Conservation (phyloP, 2,329 filamentous ascomycete genomes). For the Paraphoma sp. region DNA sequence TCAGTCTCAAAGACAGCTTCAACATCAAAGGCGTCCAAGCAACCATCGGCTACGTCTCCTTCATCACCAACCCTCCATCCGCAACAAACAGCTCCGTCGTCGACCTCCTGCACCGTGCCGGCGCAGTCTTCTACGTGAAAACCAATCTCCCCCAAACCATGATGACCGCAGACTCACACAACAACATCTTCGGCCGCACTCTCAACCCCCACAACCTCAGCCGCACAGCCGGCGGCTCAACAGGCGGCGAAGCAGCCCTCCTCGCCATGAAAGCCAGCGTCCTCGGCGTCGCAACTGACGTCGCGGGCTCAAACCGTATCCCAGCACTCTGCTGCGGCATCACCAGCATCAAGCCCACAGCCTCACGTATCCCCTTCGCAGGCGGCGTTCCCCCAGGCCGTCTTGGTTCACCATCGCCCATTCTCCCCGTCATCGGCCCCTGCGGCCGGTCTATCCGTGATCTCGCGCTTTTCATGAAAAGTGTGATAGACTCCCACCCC, state of each 20-base stretch:
- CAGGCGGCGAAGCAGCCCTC: slow-evolving; percentile 69
- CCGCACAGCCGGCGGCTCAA: slow-evolving; percentile 68
- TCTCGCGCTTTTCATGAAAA: slow-evolving; percentile 50
- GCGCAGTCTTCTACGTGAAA: slow-evolving; percentile 61
- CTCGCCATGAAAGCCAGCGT: slow-evolving; percentile 65
- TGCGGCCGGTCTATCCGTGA: slow-evolving; percentile 52
- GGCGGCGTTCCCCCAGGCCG: slow-evolving; percentile 38
- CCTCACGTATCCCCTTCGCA: slow-evolving; percentile 57
- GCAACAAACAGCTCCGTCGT: slow-evolving; percentile 45
- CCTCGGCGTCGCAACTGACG: slow-evolving; percentile 69
- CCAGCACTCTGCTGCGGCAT: slow-evolving; percentile 75
- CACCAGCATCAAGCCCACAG: slow-evolving; percentile 60
- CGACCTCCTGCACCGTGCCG: slow-evolving; percentile 46
- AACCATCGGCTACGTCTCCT: slow-evolving; percentile 64
- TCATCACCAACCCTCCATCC: slow-evolving; percentile 40
- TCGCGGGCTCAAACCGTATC: slow-evolving; percentile 72
- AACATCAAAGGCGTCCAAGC: slow-evolving; percentile 64
- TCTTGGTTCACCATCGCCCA: slow-evolving; percentile 34
- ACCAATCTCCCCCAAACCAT: slow-evolving; percentile 61
- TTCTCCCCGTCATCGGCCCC: slow-evolving; percentile 53
- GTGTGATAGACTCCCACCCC: slow-evolving; percentile 49
- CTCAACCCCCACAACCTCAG: slow-evolving; percentile 69
- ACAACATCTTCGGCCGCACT: slow-evolving; percentile 67
- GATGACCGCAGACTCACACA: slow-evolving; percentile 60
- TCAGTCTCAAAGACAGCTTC: slow-evolving; percentile 62